These are phyloP conservation scores for Hypoxylon sp. DNA, from an alignment of 2,329 filamentous ascomycete species.

Conservation along the genomic window DNA sequence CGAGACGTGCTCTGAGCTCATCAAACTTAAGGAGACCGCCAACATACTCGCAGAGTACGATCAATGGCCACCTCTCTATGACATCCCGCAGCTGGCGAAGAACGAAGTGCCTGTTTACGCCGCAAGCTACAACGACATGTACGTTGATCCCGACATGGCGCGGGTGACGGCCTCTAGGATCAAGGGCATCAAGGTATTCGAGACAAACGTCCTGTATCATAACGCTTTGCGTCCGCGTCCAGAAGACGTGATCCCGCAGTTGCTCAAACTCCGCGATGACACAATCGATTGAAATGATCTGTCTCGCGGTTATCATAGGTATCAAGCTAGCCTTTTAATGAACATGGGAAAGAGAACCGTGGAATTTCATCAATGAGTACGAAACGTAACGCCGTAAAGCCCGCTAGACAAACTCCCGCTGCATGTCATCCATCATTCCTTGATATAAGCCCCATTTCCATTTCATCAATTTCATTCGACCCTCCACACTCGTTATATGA, in stretches of 20 bases:
- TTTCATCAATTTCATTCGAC: not conserved
- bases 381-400: constrained; percentile 5
- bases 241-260: constrained; percentile 81
- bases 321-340: constrained; percentile 11
- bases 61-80: constrained; percentile 84
- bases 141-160: constrained; percentile 84
- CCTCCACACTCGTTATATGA: constrained; percentile 5
- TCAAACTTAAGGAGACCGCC: constrained; percentile 76
- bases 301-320: constrained; percentile 5
- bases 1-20: constrained; percentile 82
- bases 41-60: constrained; percentile 76
- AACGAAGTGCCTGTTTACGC: constrained; percentile 91
- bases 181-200: constrained; percentile 81
- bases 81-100: constrained; percentile 77
- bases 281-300: constrained; percentile 63
- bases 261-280: constrained; percentile 84
- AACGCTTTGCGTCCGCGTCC: constrained; percentile 81
- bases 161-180: constrained; percentile 81
- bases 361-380: constrained; percentile 15
- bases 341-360: constrained; percentile 6
- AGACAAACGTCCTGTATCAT: constrained; percentile 91
- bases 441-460: not conserved
- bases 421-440: not conserved
- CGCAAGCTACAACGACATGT: constrained; percentile 92
- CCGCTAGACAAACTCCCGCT: not conserved